phyloP scores from a whole-genome alignment of 768 basidiomycete species.

The Mycena epipterygia region DNA sequence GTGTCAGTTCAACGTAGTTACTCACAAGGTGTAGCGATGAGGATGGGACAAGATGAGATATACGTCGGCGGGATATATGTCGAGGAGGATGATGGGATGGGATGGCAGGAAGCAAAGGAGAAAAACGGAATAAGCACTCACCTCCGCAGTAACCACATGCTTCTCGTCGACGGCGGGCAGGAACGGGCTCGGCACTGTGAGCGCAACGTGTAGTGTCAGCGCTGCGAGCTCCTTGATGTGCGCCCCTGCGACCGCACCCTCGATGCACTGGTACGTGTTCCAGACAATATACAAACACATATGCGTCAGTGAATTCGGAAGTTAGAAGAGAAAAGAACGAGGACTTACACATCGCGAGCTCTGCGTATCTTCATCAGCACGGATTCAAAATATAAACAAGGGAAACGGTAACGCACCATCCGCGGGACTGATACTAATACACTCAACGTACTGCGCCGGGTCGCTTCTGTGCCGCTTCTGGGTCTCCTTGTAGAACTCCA shows the following conservation, averaged over 20 bases:
- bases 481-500: constrained; percentile 82
- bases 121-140: too few relatives aligned
- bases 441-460: constrained; percentile 62
- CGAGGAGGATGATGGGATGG: too few relatives aligned
- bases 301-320: too few relatives aligned
- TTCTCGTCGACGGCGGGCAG: constrained; percentile 18
- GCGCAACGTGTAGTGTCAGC: constrained; percentile 59
- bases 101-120: too few relatives aligned
- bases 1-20: too few relatives aligned
- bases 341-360: constrained; percentile 77
- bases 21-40: background rate
- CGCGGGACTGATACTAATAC: too few relatives aligned
- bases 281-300: too few relatives aligned
- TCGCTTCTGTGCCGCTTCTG: constrained; percentile 68
- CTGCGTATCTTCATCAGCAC: constrained; percentile 47
- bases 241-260: constrained; percentile 62
- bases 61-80: too few relatives aligned
- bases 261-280: constrained; percentile 79
- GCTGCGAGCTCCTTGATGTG: constrained; percentile 72
- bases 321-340: too few relatives aligned
- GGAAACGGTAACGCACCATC: constrained; percentile 64
- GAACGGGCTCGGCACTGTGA: constrained; percentile 45
- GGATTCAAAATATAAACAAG: background rate
- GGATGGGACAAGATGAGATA: too few relatives aligned
- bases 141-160: constrained; percentile 10